Conservation (phyloP, 164 flowering plant genomes). For the Piper longum region DNA sequence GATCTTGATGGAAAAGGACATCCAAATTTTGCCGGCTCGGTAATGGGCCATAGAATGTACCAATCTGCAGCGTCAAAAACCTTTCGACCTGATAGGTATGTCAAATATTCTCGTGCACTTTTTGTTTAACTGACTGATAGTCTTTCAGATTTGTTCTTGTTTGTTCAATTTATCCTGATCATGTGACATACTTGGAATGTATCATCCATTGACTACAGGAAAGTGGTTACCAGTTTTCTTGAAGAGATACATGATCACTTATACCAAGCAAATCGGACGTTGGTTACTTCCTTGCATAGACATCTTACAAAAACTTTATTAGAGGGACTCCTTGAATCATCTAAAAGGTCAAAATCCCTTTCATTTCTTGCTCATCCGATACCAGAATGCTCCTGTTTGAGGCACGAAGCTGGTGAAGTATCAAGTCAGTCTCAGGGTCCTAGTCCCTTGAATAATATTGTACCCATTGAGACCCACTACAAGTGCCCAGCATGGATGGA, state of each 20-base stretch:
- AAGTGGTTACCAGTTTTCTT: slow-evolving; percentile 33
- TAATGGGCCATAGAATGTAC: slow-evolving; percentile 88
- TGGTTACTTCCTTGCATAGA: slow-evolving; percentile 57
- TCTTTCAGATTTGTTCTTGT: not conserved
- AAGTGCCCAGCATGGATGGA: slow-evolving; percentile 77
- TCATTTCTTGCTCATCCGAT: slow-evolving; percentile 77
- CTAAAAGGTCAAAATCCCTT: slow-evolving; percentile 32
- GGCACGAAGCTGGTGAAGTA: slow-evolving; percentile 9
- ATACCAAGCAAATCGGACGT: slow-evolving; percentile 67
- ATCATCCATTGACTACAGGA: slow-evolving; percentile 24
- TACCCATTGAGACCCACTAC: slow-evolving; percentile 28
- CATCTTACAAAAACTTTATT: slow-evolving; percentile 41
- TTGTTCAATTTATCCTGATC: not conserved
- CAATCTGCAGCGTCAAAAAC: slow-evolving; percentile 72
- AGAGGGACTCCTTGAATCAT: slow-evolving; percentile 50
- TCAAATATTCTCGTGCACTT: not conserved
- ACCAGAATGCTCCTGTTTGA: slow-evolving; percentile 77
- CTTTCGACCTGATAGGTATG: slow-evolving; percentile 70
- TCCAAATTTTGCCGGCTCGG: slow-evolving; percentile 81
- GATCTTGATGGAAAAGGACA: slow-evolving; percentile 91
- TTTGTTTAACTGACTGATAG: not conserved
- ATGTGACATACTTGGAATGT: not conserved
- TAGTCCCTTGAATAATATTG: slow-evolving; percentile 12
- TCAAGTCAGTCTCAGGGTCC: slow-evolving; percentile 20
- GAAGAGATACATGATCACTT: slow-evolving; percentile 52